These are phyloP conservation scores for Ilex paraguariensis DNA, from an alignment of 305 asterid genomes.

Conservation along the genomic window DNA sequence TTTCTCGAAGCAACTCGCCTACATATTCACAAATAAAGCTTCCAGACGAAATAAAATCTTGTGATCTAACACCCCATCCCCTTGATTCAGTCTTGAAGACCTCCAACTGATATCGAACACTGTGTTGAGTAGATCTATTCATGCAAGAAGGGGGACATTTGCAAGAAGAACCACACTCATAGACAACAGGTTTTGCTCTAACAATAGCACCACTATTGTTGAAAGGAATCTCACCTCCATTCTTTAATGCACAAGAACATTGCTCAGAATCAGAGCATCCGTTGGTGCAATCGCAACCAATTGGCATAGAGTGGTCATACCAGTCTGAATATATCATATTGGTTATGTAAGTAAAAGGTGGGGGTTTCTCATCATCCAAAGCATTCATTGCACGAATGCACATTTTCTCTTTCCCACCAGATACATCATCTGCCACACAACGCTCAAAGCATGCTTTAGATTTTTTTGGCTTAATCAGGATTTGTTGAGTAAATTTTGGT, in stretches of 20 bases:
- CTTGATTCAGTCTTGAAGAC: conserved; percentile 25
- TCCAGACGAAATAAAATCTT: conserved; percentile 13
- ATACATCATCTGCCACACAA: conserved; percentile 7
- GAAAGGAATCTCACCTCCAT: conserved; percentile 27
- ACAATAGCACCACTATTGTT: conserved; percentile 16
- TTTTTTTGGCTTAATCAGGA: neutral
- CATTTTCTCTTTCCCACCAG: conserved; percentile 8
- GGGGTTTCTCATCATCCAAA: conserved; percentile 19
- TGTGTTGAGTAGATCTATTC: conserved; percentile 28
- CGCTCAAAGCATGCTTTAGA: conserved; percentile 6
- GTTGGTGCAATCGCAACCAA: conserved; percentile 20
- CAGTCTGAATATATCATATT: conserved; percentile 16
- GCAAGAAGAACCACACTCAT: conserved; percentile 33
- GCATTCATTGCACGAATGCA: conserved; percentile 16
- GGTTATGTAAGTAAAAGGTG: conserved; percentile 21
- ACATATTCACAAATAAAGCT: conserved; percentile 33
- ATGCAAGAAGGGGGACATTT: conserved; percentile 32
- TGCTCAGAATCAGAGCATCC: conserved; percentile 22
- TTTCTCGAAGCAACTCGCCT: conserved; percentile 26
- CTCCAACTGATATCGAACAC: conserved; percentile 18
- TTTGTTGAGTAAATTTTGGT: conserved; percentile 4
- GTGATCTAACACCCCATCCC: conserved; percentile 35
- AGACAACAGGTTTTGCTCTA: conserved; percentile 10
- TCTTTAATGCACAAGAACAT: conserved; percentile 20
- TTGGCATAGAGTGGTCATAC: conserved; percentile 1